phyloP scores from a whole-genome alignment of 331 rosid genomes.

The Cydonia oblonga region DNA sequence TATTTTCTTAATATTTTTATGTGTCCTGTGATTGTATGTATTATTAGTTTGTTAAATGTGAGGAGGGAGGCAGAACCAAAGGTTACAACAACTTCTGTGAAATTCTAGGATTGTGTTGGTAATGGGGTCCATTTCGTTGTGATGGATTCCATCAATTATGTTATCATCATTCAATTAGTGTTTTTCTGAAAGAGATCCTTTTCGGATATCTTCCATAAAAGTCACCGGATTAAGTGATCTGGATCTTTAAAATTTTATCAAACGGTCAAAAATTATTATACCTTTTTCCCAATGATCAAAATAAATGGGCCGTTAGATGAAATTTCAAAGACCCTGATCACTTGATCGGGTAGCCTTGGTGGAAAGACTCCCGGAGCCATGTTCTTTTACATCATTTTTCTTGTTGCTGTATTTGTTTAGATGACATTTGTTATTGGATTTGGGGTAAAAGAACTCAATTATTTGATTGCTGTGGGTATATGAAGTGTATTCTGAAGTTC shows the following conservation, averaged over 20 bases:
- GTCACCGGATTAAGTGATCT: fast-evolving
- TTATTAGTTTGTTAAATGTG: neutral
- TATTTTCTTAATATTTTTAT: neutral
- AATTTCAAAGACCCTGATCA: too few relatives aligned
- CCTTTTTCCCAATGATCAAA: too few relatives aligned
- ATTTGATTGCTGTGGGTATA: neutral
- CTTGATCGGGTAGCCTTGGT: too few relatives aligned
- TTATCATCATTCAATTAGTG: neutral
- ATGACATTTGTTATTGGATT: neutral
- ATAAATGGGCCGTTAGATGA: too few relatives aligned
- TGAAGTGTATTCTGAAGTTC: too few relatives aligned
- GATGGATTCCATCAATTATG: neutral
- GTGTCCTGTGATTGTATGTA: neutral
- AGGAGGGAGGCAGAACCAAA: neutral
- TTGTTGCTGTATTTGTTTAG: neutral
- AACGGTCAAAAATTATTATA: too few relatives aligned
- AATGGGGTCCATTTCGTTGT: neutral
- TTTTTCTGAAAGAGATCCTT: too few relatives aligned
- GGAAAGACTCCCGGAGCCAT: too few relatives aligned
- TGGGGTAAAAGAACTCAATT: neutral
- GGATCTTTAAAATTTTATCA: too few relatives aligned
- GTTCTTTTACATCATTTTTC: neutral
- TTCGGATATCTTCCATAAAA: fast-evolving
- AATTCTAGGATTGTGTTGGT: neutral
- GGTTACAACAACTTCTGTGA: neutral